These are phyloP conservation scores for Aspergillus egyptiacus DNA, from an alignment of 495 filamentous ascomycete genomes.

Conservation along the genomic window DNA sequence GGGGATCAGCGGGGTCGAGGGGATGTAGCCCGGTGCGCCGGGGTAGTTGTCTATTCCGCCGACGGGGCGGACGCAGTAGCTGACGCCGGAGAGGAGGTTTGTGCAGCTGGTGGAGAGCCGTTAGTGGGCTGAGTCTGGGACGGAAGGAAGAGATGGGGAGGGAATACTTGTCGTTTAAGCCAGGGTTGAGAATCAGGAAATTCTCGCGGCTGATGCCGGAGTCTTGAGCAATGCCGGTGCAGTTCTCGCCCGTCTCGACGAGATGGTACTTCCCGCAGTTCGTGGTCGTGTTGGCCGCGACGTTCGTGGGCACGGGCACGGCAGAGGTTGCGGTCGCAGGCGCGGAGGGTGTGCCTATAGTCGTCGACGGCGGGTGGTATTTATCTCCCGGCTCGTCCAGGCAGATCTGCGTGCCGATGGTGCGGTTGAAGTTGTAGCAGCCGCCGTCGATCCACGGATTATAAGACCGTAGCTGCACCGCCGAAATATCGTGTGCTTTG, in stretches of 20 bases:
- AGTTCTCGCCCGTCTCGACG: background rate
- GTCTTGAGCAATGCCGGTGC: background rate
- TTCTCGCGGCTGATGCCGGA: background rate
- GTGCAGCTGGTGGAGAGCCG: background rate
- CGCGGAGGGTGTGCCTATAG: background rate
- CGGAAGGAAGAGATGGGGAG: background rate
- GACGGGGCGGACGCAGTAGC: slow-evolving; percentile 5
- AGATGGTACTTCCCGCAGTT: background rate
- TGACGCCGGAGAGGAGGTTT: background rate
- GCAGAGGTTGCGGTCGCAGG: background rate
- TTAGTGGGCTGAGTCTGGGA: background rate
- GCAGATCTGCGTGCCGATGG: background rate
- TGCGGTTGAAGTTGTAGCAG: slow-evolving; percentile 11
- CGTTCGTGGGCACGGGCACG: background rate
- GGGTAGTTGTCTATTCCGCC: slow-evolving; percentile 14
- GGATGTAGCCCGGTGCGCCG: slow-evolving; percentile 1
- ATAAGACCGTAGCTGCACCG: slow-evolving; percentile 14
- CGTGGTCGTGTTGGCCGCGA: background rate
- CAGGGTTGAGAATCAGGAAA: slow-evolving; percentile 2
- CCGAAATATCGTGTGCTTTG: slow-evolving; percentile 12
- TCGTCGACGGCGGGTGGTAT: background rate
- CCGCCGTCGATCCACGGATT: slow-evolving; percentile 12
- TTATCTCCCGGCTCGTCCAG: slow-evolving; percentile 3
- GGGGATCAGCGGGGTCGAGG: background rate
- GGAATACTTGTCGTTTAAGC: slow-evolving; percentile 2